Percentiles rank a stretch among this genome's conserved stretches.
Conservation (phyloP, 371 early-diverging fungal species). For the Funneliformis caledonium region DNA sequence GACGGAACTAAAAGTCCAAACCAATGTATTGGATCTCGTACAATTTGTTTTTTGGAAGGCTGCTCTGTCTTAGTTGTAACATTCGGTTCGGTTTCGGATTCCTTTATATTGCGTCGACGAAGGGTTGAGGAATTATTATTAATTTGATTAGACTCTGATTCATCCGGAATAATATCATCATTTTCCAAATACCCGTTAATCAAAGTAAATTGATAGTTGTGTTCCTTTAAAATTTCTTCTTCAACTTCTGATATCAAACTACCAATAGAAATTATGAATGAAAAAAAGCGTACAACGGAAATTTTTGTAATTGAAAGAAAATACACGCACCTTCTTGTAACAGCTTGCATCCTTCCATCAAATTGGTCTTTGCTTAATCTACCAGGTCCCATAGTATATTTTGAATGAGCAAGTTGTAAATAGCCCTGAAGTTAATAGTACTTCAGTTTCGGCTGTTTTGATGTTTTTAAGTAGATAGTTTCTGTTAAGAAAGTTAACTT, state of each 20-base stretch:
- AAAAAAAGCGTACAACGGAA: not conserved
- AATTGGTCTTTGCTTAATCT: conserved; percentile 54
- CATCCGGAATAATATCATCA: not conserved
- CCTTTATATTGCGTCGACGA: conserved; percentile 22
- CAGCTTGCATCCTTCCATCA: conserved; percentile 61
- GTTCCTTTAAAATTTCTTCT: conserved; percentile 6
- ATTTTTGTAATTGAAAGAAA: not conserved
- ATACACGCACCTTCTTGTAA: conserved; percentile 49
- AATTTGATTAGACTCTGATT: not conserved
- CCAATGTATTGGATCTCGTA: conserved; percentile 63
- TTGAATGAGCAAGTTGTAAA: conserved; percentile 57
- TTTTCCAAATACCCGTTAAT: conserved; percentile 12
- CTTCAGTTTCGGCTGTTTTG: not conserved
- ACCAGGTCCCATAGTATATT: conserved; percentile 60
- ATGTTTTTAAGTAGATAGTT: not conserved
- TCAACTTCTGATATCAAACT: conserved; percentile 15
- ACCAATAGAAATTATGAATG: not conserved
- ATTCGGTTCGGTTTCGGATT: conserved; percentile 10
- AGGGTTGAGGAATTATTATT: not conserved
- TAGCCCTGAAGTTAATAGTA: conserved; percentile 48
- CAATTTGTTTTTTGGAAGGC: not conserved
- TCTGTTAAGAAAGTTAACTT: not conserved
- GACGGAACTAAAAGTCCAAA: conserved; percentile 69
- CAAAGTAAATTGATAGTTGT: conserved; percentile 19
- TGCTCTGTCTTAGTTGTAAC: conserved; percentile 40